phyloP scores from a whole-genome alignment of 495 filamentous ascomycete species.

The Penicillium coprophilum region DNA sequence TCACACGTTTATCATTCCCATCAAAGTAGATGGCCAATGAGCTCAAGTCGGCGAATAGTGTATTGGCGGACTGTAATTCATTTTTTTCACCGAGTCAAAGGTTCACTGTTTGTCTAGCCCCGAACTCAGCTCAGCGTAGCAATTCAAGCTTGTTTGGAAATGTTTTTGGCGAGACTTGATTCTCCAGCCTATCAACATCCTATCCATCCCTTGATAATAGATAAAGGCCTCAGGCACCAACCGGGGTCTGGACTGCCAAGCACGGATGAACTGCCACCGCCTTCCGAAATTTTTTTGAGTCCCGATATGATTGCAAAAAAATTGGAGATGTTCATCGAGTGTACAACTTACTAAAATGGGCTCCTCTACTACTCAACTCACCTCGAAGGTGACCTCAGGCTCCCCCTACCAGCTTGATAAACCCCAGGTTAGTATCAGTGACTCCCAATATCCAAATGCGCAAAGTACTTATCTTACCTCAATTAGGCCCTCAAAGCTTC shows the following conservation, averaged over 20 bases:
- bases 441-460: constrained; percentile 5
- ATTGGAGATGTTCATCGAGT: constrained; percentile 31
- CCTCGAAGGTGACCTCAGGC: constrained; percentile 50
- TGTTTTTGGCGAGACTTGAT: no score
- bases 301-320: constrained; percentile 36
- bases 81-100: no score
- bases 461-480: constrained; percentile 22
- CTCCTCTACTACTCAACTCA: constrained; percentile 47
- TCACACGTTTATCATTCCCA: background rate
- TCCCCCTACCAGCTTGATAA: constrained; percentile 67
- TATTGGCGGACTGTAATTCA: background rate
- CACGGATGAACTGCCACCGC: constrained; percentile 40
- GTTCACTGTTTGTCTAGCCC: no score
- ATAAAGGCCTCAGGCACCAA: constrained; percentile 35
- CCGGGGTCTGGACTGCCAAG: constrained; percentile 34
- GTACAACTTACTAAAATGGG: constrained; percentile 40
- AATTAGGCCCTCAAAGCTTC: constrained; percentile 73
- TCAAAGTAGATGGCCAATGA: background rate
- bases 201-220: no score
- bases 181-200: no score
- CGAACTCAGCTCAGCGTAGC: no score
- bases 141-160: no score
- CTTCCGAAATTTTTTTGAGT: constrained; percentile 44
- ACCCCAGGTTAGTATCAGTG: constrained; percentile 50
- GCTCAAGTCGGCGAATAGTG: background rate